A percentile compares a stretch with the other conserved stretches of the same genome.
phyloP scores from a whole-genome alignment of 2,329 filamentous ascomycete genomes.

The Myriosclerotinia duriaeana region DNA sequence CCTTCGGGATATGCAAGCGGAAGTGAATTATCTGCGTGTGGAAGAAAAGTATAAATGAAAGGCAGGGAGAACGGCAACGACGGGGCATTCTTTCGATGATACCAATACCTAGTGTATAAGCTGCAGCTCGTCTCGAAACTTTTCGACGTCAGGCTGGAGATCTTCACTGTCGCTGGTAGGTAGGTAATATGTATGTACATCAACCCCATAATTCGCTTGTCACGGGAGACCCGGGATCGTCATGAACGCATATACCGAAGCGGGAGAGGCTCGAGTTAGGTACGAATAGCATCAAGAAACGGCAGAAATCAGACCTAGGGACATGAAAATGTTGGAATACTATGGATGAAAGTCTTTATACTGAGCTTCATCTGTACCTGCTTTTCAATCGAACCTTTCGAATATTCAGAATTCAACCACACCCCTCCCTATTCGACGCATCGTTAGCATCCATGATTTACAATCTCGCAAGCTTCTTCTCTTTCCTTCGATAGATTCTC shows the following conservation, averaged over 20 bases:
- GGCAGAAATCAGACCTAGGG: not conserved
- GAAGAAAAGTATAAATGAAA: not conserved
- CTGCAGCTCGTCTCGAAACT: not conserved
- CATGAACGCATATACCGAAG: not conserved
- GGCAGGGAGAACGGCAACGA: not conserved
- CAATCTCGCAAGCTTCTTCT: constrained; percentile 7
- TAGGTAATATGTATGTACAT: not conserved
- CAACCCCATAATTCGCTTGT: not conserved
- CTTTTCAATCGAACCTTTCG: no score
- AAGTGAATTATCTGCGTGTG: not conserved
- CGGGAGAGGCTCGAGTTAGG: no score
- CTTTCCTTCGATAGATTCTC: not conserved
- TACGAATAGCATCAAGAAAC: not conserved
- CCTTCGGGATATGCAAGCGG: not conserved
- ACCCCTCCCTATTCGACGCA: not conserved
- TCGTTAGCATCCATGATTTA: not conserved
- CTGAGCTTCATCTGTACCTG: no score
- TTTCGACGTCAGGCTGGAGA: not conserved
- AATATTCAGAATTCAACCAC: no score
- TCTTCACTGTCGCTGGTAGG: not conserved
- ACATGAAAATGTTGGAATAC: no score
- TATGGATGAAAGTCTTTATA: no score
- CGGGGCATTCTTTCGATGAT: not conserved
- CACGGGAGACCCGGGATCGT: constrained; percentile 1
- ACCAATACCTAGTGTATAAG: not conserved